These are phyloP conservation scores for Fraxinus xanthoxyloides DNA, from an alignment of 305 asterid species.

Conservation along the genomic window DNA sequence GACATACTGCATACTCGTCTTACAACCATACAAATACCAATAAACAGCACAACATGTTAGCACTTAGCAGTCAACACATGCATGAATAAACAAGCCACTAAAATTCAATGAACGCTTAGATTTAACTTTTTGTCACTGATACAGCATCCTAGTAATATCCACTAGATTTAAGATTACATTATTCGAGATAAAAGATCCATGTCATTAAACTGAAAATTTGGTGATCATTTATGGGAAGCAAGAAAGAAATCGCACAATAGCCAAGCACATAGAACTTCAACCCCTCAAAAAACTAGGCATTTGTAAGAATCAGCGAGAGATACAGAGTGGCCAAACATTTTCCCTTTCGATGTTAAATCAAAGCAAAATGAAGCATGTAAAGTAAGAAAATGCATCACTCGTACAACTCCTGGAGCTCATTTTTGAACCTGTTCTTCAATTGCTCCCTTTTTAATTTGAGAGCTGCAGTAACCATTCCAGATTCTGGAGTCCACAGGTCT, in stretches of 20 bases:
- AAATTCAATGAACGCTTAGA: neutral
- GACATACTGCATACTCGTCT: neutral
- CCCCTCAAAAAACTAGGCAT: neutral
- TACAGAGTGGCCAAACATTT: neutral
- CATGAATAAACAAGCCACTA: neutral
- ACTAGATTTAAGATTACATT: neutral
- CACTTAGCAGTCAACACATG: neutral
- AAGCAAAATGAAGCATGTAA: neutral
- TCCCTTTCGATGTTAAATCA: neutral
- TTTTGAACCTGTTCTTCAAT: constrained; percentile 37
- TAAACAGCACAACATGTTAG: neutral
- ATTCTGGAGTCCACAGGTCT: constrained; percentile 92
- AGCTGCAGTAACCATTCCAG: constrained; percentile 92
- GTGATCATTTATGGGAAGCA: neutral
- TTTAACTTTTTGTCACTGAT: neutral
- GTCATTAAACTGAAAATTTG: neutral
- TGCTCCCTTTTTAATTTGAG: constrained; percentile 86
- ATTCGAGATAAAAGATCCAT: neutral
- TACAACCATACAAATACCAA: neutral
- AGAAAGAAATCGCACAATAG: neutral
- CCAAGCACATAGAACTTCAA: neutral
- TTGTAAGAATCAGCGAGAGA: neutral
- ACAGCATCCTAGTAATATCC: neutral
- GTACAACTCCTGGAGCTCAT: constrained; percentile 34
- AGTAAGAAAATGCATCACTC: constrained; percentile 10